These are phyloP conservation scores for Capillidium rhysosporum DNA, from an alignment of 371 early-diverging fungal genomes.

Conservation along the genomic window DNA sequence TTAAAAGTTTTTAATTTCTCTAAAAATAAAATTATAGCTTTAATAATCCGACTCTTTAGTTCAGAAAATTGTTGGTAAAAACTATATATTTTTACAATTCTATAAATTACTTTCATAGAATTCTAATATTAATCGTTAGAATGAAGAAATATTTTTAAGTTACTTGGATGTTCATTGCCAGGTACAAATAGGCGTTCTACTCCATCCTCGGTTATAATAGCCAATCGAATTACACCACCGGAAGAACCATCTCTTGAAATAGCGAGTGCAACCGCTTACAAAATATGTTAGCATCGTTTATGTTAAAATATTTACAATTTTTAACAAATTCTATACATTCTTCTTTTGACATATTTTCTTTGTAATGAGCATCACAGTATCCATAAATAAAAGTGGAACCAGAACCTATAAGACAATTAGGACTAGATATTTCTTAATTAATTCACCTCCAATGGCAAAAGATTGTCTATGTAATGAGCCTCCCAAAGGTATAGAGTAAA, in stretches of 20 bases:
- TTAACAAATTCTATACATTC: constrained; percentile 90
- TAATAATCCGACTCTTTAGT: no score
- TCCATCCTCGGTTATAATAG: constrained; percentile 80
- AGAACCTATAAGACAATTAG: constrained; percentile 29
- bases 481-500: constrained; percentile 87
- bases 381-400: constrained; percentile 98
- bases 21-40: no score
- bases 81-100: no score
- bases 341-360: constrained; percentile 69
- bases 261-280: constrained; percentile 74
- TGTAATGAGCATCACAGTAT: constrained; percentile 85
- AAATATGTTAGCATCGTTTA: background rate
- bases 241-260: constrained; percentile 97
- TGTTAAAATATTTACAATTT: constrained; percentile 40
- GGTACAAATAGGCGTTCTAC: constrained; percentile 83
- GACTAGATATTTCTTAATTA: background rate
- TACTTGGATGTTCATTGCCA: constrained; percentile 65
- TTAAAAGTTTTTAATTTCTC: no score
- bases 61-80: no score
- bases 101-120: no score
- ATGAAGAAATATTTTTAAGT: background rate
- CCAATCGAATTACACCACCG: constrained; percentile 96
- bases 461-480: constrained; percentile 87
- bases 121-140: no score
- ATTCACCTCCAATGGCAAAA: constrained; percentile 81